Conservation (phyloP, 2,329 filamentous ascomycete genomes). For the Leptographium flavum region DNA sequence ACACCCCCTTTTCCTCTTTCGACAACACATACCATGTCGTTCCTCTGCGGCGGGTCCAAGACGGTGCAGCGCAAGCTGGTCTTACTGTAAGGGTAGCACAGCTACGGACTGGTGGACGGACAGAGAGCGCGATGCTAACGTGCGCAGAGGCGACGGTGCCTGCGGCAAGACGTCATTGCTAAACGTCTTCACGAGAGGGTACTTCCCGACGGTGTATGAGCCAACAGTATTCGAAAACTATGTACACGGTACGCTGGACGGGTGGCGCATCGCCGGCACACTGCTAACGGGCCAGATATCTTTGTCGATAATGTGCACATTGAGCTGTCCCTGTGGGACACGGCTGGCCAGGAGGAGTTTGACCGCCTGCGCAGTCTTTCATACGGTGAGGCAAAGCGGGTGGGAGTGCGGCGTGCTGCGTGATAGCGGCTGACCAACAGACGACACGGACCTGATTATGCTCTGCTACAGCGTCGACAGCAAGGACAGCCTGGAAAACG, state of each 20-base stretch:
- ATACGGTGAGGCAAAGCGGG: slow-evolving; percentile 46
- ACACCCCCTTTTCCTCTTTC: not conserved
- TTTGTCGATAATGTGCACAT: slow-evolving; percentile 97
- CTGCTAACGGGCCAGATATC: slow-evolving; percentile 50
- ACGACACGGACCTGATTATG: slow-evolving; percentile 95
- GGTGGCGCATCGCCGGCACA: not conserved
- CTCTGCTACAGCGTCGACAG: slow-evolving; percentile 97
- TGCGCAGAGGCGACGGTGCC: slow-evolving; percentile 76
- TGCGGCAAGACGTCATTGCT: slow-evolving; percentile 93
- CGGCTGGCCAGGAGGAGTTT: slow-evolving; percentile 97
- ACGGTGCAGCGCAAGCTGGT: slow-evolving; percentile 94
- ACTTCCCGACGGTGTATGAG: slow-evolving; percentile 97
- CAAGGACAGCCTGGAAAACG: slow-evolving; percentile 92
- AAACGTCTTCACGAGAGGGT: slow-evolving; percentile 97
- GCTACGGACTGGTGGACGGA: too few relatives aligned
- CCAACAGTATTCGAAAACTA: slow-evolving; percentile 99
- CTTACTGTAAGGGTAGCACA: slow-evolving; percentile 52
- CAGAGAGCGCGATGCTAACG: not conserved
- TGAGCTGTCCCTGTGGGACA: slow-evolving; percentile 96
- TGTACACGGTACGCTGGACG: slow-evolving; percentile 63
- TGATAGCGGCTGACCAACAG: slow-evolving; percentile 16
- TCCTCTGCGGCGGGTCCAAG: slow-evolving; percentile 59
- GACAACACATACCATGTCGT: slow-evolving; percentile 20
- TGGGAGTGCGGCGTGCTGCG: not conserved
- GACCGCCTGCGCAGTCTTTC: slow-evolving; percentile 88